Conservation (phyloP, 306 rosid genomes). For the Quercus aquifolioides region DNA sequence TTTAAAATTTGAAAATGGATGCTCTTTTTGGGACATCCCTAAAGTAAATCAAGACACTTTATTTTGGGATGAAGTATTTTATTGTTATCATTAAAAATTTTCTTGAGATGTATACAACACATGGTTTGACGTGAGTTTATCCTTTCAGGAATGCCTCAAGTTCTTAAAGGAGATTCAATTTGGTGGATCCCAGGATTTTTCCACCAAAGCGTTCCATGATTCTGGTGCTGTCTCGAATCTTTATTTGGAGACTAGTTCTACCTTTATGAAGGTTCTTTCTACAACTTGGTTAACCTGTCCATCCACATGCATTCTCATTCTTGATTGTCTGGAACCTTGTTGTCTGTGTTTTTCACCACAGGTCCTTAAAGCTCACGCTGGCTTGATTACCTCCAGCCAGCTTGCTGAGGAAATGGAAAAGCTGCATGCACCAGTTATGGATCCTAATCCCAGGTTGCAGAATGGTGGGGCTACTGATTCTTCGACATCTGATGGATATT, state of each 20-base stretch:
- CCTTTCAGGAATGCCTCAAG: constrained; percentile 84
- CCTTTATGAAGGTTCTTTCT: constrained; percentile 64
- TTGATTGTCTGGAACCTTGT: constrained; percentile 7
- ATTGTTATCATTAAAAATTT: not conserved
- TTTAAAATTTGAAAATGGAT: not conserved
- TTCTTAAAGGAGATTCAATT: constrained; percentile 68
- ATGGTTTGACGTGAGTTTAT: constrained; percentile 14
- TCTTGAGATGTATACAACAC: not conserved
- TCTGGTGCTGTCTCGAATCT: constrained; percentile 62
- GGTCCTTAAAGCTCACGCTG: constrained; percentile 80
- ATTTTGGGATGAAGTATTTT: not conserved
- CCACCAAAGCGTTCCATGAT: constrained; percentile 64
- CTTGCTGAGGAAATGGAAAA: constrained; percentile 89
- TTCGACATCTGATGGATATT: constrained; percentile 66
- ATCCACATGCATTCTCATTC: not conserved
- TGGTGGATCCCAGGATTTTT: constrained; percentile 74
- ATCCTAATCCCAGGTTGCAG: constrained; percentile 70
- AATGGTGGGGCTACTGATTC: constrained; percentile 65
- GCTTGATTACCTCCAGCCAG: constrained; percentile 43
- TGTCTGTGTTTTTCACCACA: constrained; percentile 23
- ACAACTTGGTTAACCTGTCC: constrained; percentile 12
- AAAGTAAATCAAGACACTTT: not conserved
- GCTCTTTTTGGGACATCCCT: not conserved
- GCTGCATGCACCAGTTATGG: constrained; percentile 54
- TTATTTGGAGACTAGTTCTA: constrained; percentile 52